Evolutionary conservation across 345 rosid species (phyloP), one percentile per base, ranked within the genome.

Genomic region (Dipteronia dyeriana): DNA sequence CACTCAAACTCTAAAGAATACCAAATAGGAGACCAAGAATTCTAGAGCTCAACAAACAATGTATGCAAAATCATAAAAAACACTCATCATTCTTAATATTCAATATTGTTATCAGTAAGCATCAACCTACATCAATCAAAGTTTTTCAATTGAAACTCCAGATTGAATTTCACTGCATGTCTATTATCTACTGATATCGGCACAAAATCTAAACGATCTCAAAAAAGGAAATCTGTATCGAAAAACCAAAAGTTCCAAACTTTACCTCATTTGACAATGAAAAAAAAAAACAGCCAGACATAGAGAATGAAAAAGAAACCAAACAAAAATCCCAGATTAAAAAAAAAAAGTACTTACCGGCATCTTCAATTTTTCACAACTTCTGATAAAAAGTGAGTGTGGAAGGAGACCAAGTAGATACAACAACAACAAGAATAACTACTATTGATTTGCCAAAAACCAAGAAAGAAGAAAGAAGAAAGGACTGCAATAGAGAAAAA

Each of bases 271-370:
- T 85, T 80, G 68, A 70, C 29, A 70, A 43, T 19, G 31, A 51
- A 7, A 59, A 34, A 17, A 47, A 12, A 2, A 80, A 6, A n/a
- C n/a, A n/a, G n/a, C n/a, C n/a, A 49, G 61, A 17, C 61, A 31
- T 41, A 57, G 8, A 57, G 3, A 57, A 57, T 20, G 62, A 17
- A 57, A 14, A 53, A 62, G 75, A 45, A 19, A 74, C 39, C 5
- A 31, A 60, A 56, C 34, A 75, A 59, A 26, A 76, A 79, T 70
- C 85, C 79, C 75, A 79, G 75, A 69, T 25, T 66, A 70, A 38
- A 82, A 79, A n/a, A n/a, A n/a, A n/a, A n/a, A n/a, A n/a, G 93
- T 91, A 95, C 99, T 95, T 95, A 95, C 99, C 90, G 92, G 99
- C 97, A 93, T 91, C 97, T 91, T 91, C 97, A 83, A n/a, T 91